These are phyloP conservation scores for Mrakia blollopis DNA, from an alignment of 768 basidiomycete species.

Conservation along the genomic window DNA sequence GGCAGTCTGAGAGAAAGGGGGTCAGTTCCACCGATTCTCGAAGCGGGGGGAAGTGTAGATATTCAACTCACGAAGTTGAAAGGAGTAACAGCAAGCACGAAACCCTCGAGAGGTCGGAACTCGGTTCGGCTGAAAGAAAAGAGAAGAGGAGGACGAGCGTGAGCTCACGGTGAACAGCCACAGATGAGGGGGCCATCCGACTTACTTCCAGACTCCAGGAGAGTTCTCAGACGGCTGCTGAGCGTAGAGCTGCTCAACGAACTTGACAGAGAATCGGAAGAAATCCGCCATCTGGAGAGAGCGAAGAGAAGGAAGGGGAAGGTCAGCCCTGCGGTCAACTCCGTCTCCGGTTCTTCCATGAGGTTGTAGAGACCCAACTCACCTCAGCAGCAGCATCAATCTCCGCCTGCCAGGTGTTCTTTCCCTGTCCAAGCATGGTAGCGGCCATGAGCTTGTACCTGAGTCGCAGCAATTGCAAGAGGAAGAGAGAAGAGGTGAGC, in stretches of 20 bases:
- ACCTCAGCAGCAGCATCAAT: slow-evolving; percentile 99
- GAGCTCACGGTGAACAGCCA: no score
- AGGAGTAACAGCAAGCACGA: slow-evolving; percentile 93
- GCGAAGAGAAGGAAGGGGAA: background rate
- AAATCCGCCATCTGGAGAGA: slow-evolving; percentile 70
- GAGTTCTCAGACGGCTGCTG: slow-evolving; percentile 86
- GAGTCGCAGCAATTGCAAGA: slow-evolving; percentile 48
- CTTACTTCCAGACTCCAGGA: slow-evolving; percentile 89
- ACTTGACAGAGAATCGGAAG: slow-evolving; percentile 93
- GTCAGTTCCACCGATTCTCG: background rate
- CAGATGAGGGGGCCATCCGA: no score
- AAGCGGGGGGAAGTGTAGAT: background rate
- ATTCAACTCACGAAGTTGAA: slow-evolving; percentile 60
- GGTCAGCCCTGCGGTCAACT: slow-evolving; percentile 7
- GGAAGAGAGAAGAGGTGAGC: background rate
- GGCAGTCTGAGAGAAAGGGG: slow-evolving; percentile 55
- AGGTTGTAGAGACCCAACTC: slow-evolving; percentile 36
- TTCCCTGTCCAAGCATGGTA: slow-evolving; percentile 96
- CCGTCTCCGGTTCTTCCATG: background rate
- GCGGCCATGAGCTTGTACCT: slow-evolving; percentile 91
- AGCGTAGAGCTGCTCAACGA: slow-evolving; percentile 87
- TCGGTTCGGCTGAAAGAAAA: slow-evolving; percentile 69
- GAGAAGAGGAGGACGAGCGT: background rate
- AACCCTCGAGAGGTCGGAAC: slow-evolving; percentile 96
- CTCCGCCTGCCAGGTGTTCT: slow-evolving; percentile 99